These are phyloP conservation scores for Macrophomina phaseolina DNA, from an alignment of 2,329 filamentous ascomycete genomes.

Conservation along the genomic window DNA sequence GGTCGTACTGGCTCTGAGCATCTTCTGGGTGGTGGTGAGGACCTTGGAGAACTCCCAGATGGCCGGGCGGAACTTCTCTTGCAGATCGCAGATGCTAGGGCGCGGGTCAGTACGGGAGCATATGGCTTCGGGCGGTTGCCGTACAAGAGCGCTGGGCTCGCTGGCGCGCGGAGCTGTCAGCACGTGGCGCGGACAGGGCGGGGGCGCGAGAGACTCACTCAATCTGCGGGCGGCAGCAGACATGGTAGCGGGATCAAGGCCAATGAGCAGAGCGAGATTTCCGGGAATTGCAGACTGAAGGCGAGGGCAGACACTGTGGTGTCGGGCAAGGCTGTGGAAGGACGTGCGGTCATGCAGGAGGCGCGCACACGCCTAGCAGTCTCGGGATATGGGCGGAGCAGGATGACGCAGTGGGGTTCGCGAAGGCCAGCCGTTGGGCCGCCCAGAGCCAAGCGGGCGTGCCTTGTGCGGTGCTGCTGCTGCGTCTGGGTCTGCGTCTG, in stretches of 20 bases:
- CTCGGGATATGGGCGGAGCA: constrained; percentile 17
- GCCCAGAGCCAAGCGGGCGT: constrained; percentile 1
- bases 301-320: constrained; percentile 5
- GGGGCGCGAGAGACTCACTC: constrained; percentile 14
- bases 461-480: neutral
- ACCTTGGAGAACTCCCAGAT: constrained; percentile 88
- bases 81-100: constrained; percentile 85
- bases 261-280: constrained; percentile 14
- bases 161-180: constrained; percentile 30
- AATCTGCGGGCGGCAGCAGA: constrained; percentile 23
- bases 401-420: constrained; percentile 18
- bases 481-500: neutral
- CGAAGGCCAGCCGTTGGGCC: constrained; percentile 12
- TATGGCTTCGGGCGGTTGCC: constrained; percentile 25
- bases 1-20: constrained; percentile 54
- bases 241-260: constrained; percentile 2
- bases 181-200: constrained; percentile 6
- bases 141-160: constrained; percentile 50
- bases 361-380: constrained; percentile 5
- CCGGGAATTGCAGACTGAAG: constrained; percentile 9
- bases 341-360: constrained; percentile 25
- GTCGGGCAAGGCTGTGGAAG: constrained; percentile 19
- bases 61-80: constrained; percentile 85
- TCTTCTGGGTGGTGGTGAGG: constrained; percentile 58
- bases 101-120: constrained; percentile 8